These are phyloP conservation scores for Hansenula anomala DNA, from an alignment of 1,139 yeast species.

Conservation along the genomic window DNA sequence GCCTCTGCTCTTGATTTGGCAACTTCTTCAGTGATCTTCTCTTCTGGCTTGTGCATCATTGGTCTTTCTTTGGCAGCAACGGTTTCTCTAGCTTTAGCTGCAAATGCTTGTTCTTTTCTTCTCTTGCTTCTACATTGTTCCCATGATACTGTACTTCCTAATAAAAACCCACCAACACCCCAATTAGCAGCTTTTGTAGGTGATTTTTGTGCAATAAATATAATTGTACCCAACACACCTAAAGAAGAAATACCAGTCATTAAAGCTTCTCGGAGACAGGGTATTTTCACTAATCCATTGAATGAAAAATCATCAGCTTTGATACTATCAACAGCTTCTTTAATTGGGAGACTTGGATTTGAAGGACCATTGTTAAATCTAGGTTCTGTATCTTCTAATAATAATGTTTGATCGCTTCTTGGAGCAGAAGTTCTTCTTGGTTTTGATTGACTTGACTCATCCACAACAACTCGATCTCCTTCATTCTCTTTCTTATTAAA, in stretches of 20 bases:
- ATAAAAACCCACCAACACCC: constrained; percentile 75
- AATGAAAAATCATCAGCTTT: constrained; percentile 49
- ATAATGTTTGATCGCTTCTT: constrained; percentile 18
- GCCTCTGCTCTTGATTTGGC: constrained; percentile 14
- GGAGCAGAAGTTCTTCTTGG: constrained; percentile 13
- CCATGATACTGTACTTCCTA: constrained; percentile 87
- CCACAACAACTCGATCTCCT: neutral
- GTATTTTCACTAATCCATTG: constrained; percentile 55
- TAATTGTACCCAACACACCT: constrained; percentile 71
- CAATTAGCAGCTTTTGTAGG: constrained; percentile 66
- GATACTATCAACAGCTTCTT: constrained; percentile 28
- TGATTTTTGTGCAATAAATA: constrained; percentile 64
- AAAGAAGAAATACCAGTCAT: constrained; percentile 83
- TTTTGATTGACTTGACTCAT: neutral
- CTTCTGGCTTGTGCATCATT: constrained; percentile 25
- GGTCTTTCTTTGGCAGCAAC: constrained; percentile 39
- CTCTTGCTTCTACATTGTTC: constrained; percentile 82
- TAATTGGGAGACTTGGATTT: constrained; percentile 22
- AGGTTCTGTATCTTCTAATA: constrained; percentile 34
- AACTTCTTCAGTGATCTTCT: constrained; percentile 8
- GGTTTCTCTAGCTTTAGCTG: constrained; percentile 49
- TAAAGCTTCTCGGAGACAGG: constrained; percentile 89
- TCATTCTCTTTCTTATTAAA: constrained; percentile 2
- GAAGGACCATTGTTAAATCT: constrained; percentile 27
- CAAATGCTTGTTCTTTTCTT: constrained; percentile 55